Conservation (phyloP, 2,329 filamentous ascomycete genomes). For the Bimuria novae-zelandiae region DNA sequence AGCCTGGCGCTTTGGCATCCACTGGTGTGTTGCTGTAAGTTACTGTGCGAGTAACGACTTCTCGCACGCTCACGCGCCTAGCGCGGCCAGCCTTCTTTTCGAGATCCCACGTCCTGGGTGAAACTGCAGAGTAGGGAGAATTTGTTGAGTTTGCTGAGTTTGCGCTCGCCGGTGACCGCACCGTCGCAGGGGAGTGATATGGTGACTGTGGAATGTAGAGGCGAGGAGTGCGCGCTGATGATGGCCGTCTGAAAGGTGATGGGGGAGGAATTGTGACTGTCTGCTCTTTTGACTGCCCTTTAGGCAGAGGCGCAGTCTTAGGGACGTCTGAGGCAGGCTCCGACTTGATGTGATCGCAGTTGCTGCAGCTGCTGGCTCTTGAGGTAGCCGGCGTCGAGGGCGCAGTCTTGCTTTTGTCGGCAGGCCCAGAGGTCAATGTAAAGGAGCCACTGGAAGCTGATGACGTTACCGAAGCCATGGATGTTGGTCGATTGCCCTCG, state of each 20-base stretch:
- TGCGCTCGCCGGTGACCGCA: constrained; percentile 70
- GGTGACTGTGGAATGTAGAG: constrained; percentile 81
- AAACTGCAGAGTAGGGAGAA: constrained; percentile 77
- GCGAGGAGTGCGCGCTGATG: constrained; percentile 62
- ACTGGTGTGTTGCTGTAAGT: constrained; percentile 72
- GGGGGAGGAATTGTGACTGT: constrained; percentile 64
- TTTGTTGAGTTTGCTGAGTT: constrained; percentile 51
- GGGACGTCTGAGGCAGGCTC: constrained; percentile 26
- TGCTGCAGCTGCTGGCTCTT: constrained; percentile 46
- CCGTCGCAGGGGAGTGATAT: constrained; percentile 61
- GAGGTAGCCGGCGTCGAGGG: constrained; percentile 39
- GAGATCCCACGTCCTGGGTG: constrained; percentile 79
- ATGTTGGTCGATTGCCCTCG: constrained; percentile 47
- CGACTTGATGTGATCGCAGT: constrained; percentile 39
- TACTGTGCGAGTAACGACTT: constrained; percentile 92
- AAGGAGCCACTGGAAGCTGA: constrained; percentile 43
- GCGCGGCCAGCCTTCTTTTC: constrained; percentile 66
- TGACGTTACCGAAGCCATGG: constrained; percentile 42
- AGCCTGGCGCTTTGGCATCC: constrained; percentile 47
- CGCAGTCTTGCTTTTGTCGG: constrained; percentile 37
- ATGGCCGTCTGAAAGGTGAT: constrained; percentile 66
- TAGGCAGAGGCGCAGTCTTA: constrained; percentile 44
- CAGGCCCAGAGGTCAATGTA: constrained; percentile 41
- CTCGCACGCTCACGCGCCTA: constrained; percentile 72
- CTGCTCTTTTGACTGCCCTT: constrained; percentile 40